These are phyloP conservation scores for Drosera spatulata DNA, from an alignment of 179 eudicot species.

Conservation along the genomic window DNA sequence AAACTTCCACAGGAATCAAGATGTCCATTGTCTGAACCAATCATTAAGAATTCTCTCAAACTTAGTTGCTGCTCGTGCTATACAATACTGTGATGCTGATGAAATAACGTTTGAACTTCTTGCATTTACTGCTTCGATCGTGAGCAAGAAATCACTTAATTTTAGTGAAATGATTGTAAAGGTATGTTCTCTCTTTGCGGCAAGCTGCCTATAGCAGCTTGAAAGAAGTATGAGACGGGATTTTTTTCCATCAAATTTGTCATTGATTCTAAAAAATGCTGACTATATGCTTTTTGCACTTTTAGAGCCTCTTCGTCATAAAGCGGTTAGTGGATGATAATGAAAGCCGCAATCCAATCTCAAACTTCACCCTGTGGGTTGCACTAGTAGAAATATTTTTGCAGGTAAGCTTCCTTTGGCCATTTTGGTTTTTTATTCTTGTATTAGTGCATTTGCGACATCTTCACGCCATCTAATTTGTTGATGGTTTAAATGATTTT, in stretches of 20 bases:
- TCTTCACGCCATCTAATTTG: neutral
- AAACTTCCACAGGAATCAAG: conserved; percentile 55
- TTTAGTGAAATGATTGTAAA: conserved; percentile 57
- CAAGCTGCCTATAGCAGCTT: no score
- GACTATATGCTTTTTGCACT: no score
- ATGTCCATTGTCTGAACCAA: conserved; percentile 41
- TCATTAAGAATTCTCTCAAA: conserved; percentile 79
- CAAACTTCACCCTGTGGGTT: neutral
- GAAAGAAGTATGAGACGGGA: no score
- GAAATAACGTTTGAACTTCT: conserved; percentile 72
- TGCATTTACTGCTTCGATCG: conserved; percentile 44
- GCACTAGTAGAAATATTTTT: conserved; percentile 60
- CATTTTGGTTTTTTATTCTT: neutral
- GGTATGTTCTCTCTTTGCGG: conserved; percentile 24
- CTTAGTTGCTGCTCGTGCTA: conserved; percentile 75
- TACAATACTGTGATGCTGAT: conserved; percentile 44
- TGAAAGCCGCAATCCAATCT: neutral
- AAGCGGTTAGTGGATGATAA: no score
- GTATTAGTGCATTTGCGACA: neutral
- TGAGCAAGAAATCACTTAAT: conserved; percentile 39
- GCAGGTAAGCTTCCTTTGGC: conserved; percentile 41
- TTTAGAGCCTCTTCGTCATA: no score
- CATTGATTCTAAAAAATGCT: no score
- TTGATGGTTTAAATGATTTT: no score
- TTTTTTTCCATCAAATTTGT: no score